Conservation (phyloP, 352 stramenopile genomes). For the Thalassiosira mediterranea region DNA sequence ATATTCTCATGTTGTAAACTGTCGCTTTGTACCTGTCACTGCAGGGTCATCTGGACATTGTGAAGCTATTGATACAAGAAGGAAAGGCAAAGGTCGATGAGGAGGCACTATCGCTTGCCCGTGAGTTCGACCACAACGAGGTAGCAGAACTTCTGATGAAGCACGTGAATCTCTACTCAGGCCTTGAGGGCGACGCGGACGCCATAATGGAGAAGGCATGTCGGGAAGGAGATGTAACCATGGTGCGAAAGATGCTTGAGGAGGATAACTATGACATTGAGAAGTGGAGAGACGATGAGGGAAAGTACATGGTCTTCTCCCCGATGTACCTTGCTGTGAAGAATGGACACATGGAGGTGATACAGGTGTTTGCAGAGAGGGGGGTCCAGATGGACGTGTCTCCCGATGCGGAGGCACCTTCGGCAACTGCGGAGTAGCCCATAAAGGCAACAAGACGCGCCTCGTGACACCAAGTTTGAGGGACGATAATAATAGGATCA, state of each 20-base stretch:
- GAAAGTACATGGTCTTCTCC: slow-evolving; percentile 49
- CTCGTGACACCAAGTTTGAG: too few relatives aligned
- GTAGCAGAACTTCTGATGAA: slow-evolving; percentile 43
- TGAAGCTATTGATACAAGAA: slow-evolving; percentile 41
- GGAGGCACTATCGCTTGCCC: slow-evolving; percentile 50
- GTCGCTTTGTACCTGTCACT: slow-evolving; percentile 1
- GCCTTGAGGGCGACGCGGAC: slow-evolving; percentile 51
- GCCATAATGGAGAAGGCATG: slow-evolving; percentile 64
- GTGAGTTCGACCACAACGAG: slow-evolving; percentile 51
- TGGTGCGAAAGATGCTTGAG: slow-evolving; percentile 51
- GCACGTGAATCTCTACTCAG: slow-evolving; percentile 58
- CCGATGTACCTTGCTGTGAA: slow-evolving; percentile 66
- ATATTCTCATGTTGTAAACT: background rate
- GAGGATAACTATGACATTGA: slow-evolving; percentile 53
- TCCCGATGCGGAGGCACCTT: background rate
- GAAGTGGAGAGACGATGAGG: slow-evolving; percentile 57
- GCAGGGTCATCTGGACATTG: slow-evolving; percentile 52
- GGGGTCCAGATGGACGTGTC: slow-evolving; percentile 47
- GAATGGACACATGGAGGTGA: slow-evolving; percentile 59
- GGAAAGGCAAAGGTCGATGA: slow-evolving; percentile 36
- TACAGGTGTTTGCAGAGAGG: slow-evolving; percentile 58
- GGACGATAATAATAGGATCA: background rate
- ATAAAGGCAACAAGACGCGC: too few relatives aligned
- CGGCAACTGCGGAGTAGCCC: background rate
- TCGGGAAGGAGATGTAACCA: slow-evolving; percentile 56